Evolutionary conservation across 768 basidiomycete genomes (phyloP).

Genomic region (Phanerochaete carnosa): DNA sequence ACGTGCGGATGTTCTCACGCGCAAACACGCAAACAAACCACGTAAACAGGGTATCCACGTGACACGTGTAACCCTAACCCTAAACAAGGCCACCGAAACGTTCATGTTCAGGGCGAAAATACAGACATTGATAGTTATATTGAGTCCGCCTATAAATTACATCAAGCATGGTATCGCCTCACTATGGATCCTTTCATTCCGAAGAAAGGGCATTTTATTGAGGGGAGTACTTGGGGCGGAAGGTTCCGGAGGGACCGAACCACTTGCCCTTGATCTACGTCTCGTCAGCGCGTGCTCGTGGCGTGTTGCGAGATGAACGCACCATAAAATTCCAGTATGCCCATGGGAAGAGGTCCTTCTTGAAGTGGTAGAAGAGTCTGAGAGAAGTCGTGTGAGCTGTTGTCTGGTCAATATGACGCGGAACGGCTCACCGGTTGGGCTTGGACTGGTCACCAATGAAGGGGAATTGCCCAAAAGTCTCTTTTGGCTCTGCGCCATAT

Average conservation of each 20-base stretch:
- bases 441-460: conserved; percentile 73
- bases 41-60: conserved; percentile 15
- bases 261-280: conserved; percentile 38
- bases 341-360: conserved; percentile 77
- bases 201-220: not conserved
- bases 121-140: not conserved
- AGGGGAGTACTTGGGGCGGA: conserved; percentile 35
- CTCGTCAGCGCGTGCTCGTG: not conserved
- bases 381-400: conserved; percentile 14
- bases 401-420: too few species aligned
- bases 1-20: conserved; percentile 11
- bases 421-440: conserved; percentile 58
- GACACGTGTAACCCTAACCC: conserved; percentile 10
- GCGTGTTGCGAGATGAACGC: conserved; percentile 8
- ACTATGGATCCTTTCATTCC: not conserved
- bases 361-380: conserved; percentile 83
- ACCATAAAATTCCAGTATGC: conserved; percentile 80
- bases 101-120: not conserved
- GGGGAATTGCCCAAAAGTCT: conserved; percentile 60
- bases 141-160: not conserved
- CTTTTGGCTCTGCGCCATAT: conserved; percentile 85
- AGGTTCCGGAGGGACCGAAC: conserved; percentile 43
- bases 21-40: conserved; percentile 11
- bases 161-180: not conserved
- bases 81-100: not conserved